Conservation (phyloP, 169 alveolate species). For the Eimeria necatrix region DNA sequence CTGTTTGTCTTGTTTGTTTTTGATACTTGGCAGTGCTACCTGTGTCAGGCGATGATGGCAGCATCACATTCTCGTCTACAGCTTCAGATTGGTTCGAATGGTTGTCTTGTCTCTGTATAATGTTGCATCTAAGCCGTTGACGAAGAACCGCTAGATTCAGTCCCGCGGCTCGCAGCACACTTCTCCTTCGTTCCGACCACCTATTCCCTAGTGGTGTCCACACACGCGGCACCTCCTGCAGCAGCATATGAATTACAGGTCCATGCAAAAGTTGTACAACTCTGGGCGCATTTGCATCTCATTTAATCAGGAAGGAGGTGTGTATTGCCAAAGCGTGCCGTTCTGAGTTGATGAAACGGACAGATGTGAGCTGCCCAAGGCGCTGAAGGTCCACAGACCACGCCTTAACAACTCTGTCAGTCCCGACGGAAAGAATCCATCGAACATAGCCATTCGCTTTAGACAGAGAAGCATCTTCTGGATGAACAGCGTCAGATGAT, state of each 20-base stretch:
- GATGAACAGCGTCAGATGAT: background rate
- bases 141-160: conserved; percentile 53
- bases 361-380: conserved; percentile 65
- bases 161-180: conserved; percentile 27
- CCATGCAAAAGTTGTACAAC: background rate
- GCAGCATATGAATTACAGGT: background rate
- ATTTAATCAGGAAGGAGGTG: no score
- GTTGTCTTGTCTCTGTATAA: background rate
- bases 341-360: background rate
- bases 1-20: background rate
- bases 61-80: background rate
- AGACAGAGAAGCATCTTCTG: background rate
- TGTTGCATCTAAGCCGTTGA: background rate
- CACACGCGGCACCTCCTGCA: conserved; percentile 13
- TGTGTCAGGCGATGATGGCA: background rate
- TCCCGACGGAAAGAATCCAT: conserved; percentile 69
- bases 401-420: conserved; percentile 75
- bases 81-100: background rate
- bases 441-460: background rate
- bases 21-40: background rate
- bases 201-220: conserved; percentile 59
- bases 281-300: no score
- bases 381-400: conserved; percentile 50
- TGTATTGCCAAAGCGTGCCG: background rate
- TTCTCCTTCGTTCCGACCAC: conserved; percentile 22